Conservation (phyloP, 2,329 filamentous ascomycete species). For the Xylariales sp. region DNA sequence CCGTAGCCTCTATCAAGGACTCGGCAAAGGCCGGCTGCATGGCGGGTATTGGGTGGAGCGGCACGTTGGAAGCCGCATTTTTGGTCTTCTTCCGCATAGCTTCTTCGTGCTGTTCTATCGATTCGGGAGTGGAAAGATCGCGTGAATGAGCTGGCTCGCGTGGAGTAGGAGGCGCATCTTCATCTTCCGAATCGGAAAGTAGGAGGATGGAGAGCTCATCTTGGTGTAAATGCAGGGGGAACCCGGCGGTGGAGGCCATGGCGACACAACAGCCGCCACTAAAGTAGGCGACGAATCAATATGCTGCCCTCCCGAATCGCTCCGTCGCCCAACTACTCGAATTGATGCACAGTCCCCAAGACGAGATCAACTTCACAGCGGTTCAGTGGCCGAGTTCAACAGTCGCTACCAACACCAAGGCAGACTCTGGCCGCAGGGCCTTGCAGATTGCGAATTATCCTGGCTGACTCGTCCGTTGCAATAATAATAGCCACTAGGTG, state of each 20-base stretch:
- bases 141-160: constrained; percentile 14
- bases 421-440: not conserved
- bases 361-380: no score
- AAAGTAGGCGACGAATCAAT: no score
- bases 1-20: constrained; percentile 68
- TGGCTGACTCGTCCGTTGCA: not conserved
- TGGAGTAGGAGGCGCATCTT: constrained; percentile 9
- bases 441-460: constrained; percentile 1
- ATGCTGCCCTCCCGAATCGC: no score
- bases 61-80: constrained; percentile 30
- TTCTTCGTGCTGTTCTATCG: constrained; percentile 16
- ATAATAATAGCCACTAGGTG: not conserved
- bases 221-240: constrained; percentile 11
- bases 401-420: no score
- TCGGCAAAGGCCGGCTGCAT: constrained; percentile 83
- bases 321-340: no score
- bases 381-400: no score
- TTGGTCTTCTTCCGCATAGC: constrained; percentile 24
- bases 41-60: constrained; percentile 63
- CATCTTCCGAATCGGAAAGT: constrained; percentile 13
- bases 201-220: constrained; percentile 11
- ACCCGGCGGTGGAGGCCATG: constrained; percentile 9
- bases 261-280: not conserved
- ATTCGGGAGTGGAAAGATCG: constrained; percentile 13
- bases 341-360: no score